Percentiles rank a stretch among this genome's conserved stretches.
Conservation (phyloP, 1,284 basidiomycete species). For the Pisolithus thermaeus region DNA sequence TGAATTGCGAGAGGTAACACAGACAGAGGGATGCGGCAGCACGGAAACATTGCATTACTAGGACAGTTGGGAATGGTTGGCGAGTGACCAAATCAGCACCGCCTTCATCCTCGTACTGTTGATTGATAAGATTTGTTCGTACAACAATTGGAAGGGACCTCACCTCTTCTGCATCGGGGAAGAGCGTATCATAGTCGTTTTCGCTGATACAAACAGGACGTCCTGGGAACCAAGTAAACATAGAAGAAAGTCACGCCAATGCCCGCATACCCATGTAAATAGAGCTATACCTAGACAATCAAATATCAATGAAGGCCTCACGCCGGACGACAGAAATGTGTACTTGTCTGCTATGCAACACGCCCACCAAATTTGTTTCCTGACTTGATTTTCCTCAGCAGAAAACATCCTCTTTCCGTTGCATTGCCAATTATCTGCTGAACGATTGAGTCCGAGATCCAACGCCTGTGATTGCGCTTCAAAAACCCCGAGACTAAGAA, state of each 20-base stretch:
- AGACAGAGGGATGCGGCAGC: constrained; percentile 57
- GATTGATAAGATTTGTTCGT: constrained; percentile 1
- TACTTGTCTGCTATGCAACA: constrained; percentile 73
- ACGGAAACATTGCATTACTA: constrained; percentile 55
- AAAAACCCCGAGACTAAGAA: constrained; percentile 1
- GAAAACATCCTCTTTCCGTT: constrained; percentile 62
- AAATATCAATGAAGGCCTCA: constrained; percentile 3
- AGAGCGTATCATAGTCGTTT: constrained; percentile 66
- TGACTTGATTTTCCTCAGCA: constrained; percentile 66
- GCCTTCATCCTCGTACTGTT: constrained; percentile 47
- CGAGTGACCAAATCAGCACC: constrained; percentile 5
- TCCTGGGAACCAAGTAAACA: constrained; percentile 31
- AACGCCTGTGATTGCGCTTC: constrained; percentile 49
- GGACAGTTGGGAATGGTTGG: constrained; percentile 37
- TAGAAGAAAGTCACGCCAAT: neutral
- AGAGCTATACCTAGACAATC: constrained; percentile 47
- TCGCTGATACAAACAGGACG: constrained; percentile 69
- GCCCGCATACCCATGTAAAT: constrained; percentile 57
- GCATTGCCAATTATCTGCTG: constrained; percentile 72
- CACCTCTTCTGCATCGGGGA: constrained; percentile 55
- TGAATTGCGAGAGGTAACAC: constrained; percentile 15
- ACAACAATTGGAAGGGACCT: constrained; percentile 6
- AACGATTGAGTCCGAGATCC: constrained; percentile 78
- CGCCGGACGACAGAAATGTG: constrained; percentile 15
- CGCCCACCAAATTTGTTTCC: constrained; percentile 81